Percentiles rank a stretch among this genome's conserved stretches.
These are phyloP conservation scores for Fraxinus floribunda DNA, from an alignment of 305 asterid species.

Conservation along the genomic window DNA sequence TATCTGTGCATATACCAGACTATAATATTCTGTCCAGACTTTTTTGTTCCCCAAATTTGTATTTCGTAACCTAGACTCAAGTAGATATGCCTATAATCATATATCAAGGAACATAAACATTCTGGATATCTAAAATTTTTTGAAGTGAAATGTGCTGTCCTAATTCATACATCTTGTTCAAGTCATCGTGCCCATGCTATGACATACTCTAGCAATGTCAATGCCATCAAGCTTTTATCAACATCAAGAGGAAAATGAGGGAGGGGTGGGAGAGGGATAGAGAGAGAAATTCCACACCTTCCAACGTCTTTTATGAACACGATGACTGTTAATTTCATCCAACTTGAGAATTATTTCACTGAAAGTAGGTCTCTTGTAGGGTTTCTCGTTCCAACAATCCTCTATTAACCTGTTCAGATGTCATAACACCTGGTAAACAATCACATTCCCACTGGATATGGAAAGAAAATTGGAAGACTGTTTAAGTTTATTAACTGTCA, in stretches of 20 bases:
- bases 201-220: neutral
- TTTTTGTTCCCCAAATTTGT: neutral
- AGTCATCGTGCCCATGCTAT: neutral
- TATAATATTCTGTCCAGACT: neutral
- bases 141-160: neutral
- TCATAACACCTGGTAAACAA: slow-evolving; percentile 10
- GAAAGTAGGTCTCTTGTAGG: slow-evolving; percentile 63
- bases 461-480: slow-evolving; percentile 1
- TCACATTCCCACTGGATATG: slow-evolving; percentile 13
- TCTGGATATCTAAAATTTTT: neutral
- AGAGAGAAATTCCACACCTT: slow-evolving; percentile 41
- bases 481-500: neutral
- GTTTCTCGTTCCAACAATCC: slow-evolving; percentile 63
- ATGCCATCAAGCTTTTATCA: neutral
- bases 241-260: neutral
- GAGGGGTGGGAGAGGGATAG: neutral
- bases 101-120: slow-evolving; percentile 5
- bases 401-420: slow-evolving; percentile 62
- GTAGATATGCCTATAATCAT: neutral
- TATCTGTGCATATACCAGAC: neutral
- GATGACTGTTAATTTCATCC: slow-evolving; percentile 46
- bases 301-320: slow-evolving; percentile 55
- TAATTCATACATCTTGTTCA: neutral
- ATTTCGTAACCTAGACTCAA: neutral
- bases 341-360: slow-evolving; percentile 50